A percentile compares a stretch with the other conserved stretches of the same genome.
Conservation (phyloP, 768 basidiomycete genomes). For the Kwoniella pini region DNA sequence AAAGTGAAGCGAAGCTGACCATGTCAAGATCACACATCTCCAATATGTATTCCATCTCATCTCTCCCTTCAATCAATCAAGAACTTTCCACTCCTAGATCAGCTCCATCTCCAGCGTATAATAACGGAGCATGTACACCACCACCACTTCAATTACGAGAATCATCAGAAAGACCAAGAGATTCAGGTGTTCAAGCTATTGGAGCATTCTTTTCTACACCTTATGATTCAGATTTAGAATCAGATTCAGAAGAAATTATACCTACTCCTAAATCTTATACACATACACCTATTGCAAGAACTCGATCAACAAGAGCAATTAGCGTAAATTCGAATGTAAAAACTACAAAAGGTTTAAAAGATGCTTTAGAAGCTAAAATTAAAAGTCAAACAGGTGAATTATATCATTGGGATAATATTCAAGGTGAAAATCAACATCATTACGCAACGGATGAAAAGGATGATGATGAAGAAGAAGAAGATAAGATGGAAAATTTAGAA, state of each 20-base stretch:
- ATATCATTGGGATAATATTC: slow-evolving; percentile 3
- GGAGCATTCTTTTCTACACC: slow-evolving; percentile 25
- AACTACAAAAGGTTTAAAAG: slow-evolving; percentile 9
- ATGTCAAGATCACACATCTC: slow-evolving; percentile 15
- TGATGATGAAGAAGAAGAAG: background rate
- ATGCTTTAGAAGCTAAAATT: slow-evolving; percentile 9
- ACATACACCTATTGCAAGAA: background rate
- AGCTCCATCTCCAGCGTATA: slow-evolving; percentile 6
- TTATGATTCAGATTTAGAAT: slow-evolving; percentile 22
- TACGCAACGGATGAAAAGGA: too few species aligned
- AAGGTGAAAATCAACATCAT: background rate
- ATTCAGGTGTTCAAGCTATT: slow-evolving; percentile 25
- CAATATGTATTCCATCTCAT: slow-evolving; percentile 18
- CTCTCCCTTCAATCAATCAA: background rate
- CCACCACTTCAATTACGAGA: background rate
- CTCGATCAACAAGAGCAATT: background rate
- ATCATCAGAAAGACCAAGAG: slow-evolving; percentile 3
- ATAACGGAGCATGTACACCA: slow-evolving; percentile 10
- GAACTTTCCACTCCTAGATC: slow-evolving; percentile 4
- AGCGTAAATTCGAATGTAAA: background rate
- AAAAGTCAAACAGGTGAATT: slow-evolving; percentile 18
- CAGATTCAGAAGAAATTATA: slow-evolving; percentile 5
- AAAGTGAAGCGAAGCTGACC: too few species aligned
- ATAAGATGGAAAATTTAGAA: background rate
- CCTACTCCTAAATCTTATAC: background rate